These are phyloP conservation scores for Ophiorrhiza pumila DNA, from an alignment of 257 asterid genomes.

Conservation along the genomic window DNA sequence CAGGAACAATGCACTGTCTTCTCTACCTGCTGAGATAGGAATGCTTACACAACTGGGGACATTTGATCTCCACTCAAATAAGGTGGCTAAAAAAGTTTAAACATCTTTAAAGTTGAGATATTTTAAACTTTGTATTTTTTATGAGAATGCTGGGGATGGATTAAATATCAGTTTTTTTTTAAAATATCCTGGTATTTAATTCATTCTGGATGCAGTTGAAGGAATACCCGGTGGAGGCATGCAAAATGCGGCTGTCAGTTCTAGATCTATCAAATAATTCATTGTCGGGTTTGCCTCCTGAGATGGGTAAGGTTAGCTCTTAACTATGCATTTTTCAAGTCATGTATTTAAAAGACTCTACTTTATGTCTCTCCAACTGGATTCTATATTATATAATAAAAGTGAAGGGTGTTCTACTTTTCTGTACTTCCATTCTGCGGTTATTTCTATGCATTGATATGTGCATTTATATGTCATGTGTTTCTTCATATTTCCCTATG, in stretches of 20 bases:
- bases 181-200: conserved; percentile 12
- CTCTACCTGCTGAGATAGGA: conserved; percentile 82
- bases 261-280: conserved; percentile 94
- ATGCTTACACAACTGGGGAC: conserved; percentile 72
- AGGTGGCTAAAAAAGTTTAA: conserved; percentile 42
- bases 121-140: neutral
- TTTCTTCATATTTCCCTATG: neutral
- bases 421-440: neutral
- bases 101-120: neutral
- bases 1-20: conserved; percentile 69
- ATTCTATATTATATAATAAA: neutral
- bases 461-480: conserved; percentile 1
- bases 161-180: neutral
- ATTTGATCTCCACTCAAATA: conserved; percentile 94
- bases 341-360: neutral
- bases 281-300: conserved; percentile 85
- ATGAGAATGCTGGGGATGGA: no score
- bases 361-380: neutral
- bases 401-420: neutral
- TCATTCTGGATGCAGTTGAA: conserved; percentile 56
- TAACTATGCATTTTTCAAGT: neutral
- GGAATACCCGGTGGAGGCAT: conserved; percentile 89
- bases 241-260: conserved; percentile 73
- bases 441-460: neutral
- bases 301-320: conserved; percentile 73